A percentile compares a stretch with the other conserved stretches of the same genome.
Evolutionary conservation across 345 rosid genomes (phyloP).

Genomic region (Eucalyptus lansdowneana): DNA sequence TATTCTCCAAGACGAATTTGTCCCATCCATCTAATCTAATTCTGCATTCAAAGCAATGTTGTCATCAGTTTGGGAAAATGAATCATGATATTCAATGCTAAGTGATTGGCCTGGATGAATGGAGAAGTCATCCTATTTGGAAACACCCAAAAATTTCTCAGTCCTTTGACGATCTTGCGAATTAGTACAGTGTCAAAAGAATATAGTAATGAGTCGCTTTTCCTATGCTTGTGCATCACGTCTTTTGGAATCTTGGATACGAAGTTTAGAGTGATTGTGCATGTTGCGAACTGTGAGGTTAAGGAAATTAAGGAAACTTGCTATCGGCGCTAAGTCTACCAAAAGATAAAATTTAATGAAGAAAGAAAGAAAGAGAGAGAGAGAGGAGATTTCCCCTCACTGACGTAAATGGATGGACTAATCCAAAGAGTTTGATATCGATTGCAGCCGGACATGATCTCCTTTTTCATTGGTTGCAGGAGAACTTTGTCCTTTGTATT

Average conservation of each 20-base stretch:
- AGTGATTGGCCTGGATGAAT: background rate
- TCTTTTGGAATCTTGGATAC: background rate
- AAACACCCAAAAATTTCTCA: background rate
- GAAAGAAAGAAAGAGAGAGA: background rate
- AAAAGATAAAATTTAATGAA: background rate
- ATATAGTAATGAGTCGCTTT: background rate
- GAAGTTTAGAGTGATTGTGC: background rate
- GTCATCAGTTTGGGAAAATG: background rate
- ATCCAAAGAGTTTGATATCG: background rate
- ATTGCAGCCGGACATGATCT: background rate
- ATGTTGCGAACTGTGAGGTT: background rate
- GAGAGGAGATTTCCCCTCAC: background rate
- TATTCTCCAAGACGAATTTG: background rate
- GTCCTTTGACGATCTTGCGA: background rate
- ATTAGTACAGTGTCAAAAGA: background rate
- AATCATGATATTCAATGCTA: background rate
- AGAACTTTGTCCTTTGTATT: background rate
- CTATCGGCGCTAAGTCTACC: background rate
- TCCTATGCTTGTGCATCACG: background rate
- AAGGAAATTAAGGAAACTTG: background rate
- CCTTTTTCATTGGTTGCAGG: background rate
- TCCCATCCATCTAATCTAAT: background rate
- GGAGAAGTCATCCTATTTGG: background rate
- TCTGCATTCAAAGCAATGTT: background rate
- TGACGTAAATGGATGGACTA: background rate